phyloP scores from a whole-genome alignment of 2,329 filamentous ascomycete genomes.

The Phyllosticta capitalensis region DNA sequence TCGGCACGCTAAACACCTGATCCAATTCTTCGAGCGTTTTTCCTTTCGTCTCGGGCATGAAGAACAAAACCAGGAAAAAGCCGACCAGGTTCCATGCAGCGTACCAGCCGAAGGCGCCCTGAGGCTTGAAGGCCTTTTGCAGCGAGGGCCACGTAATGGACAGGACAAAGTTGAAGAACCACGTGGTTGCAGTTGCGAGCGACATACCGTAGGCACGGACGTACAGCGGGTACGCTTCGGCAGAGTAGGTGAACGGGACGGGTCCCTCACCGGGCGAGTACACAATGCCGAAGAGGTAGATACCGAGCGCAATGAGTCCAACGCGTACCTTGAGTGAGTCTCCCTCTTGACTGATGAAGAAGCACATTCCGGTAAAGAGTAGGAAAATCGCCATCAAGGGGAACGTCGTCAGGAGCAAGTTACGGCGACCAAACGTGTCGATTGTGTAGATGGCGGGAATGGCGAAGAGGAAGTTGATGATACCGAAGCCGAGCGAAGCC shows the following conservation, averaged over 20 bases:
- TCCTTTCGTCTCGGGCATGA: conserved; percentile 41
- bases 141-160: conserved; percentile 46
- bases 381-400: conserved; percentile 41
- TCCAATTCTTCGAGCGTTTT: conserved; percentile 32
- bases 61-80: conserved; percentile 42
- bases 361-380: conserved; percentile 38
- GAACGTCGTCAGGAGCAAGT: conserved; percentile 36
- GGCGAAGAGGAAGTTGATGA: conserved; percentile 37
- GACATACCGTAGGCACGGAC: conserved; percentile 34
- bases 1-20: conserved; percentile 46
- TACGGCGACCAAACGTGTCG: conserved; percentile 31
- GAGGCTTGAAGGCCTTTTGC: conserved; percentile 36
- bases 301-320: conserved; percentile 29
- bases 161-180: conserved; percentile 48
- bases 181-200: conserved; percentile 44
- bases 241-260: conserved; percentile 33
- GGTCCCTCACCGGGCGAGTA: conserved; percentile 39
- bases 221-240: conserved; percentile 37
- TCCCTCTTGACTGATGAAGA: conserved; percentile 22
- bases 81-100: conserved; percentile 46
- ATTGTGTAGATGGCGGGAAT: conserved; percentile 39
- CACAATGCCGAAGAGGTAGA: conserved; percentile 44
- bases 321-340: conserved; percentile 17
- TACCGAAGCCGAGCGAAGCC: conserved; percentile 36
- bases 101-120: conserved; percentile 48